phyloP scores from a whole-genome alignment of 352 stramenopile species.

The Globisporangium spiculum region DNA sequence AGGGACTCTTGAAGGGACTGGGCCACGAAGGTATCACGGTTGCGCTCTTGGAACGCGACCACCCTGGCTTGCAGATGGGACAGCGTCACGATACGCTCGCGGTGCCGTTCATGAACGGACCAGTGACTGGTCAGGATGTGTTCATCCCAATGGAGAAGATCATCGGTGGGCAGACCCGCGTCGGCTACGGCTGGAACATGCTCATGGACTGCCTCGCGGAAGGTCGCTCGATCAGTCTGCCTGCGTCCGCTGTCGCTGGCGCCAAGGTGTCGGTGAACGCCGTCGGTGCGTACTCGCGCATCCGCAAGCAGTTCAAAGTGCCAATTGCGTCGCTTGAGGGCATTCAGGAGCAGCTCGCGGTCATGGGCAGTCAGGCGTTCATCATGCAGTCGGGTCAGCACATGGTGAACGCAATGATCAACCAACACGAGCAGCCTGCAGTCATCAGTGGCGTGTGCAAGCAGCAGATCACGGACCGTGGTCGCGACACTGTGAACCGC shows the following conservation, averaged over 20 bases:
- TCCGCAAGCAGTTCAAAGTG: conserved; percentile 99
- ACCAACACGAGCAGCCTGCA: conserved; percentile 98
- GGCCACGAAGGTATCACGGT: conserved; percentile 96
- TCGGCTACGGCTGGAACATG: conserved; percentile 99
- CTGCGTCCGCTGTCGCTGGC: conserved; percentile 91
- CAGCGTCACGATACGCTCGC: conserved; percentile 94
- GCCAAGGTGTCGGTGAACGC: conserved; percentile 91
- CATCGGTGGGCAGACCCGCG: conserved; percentile 94
- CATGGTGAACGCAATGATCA: conserved; percentile 98
- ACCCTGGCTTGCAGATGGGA: conserved; percentile 94
- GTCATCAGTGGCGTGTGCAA: conserved; percentile 99
- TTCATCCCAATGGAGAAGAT: conserved; percentile 98
- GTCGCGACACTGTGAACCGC: conserved; percentile 94
- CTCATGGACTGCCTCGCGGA: conserved; percentile 98
- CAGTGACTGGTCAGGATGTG: conserved; percentile 94
- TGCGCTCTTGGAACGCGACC: conserved; percentile 94
- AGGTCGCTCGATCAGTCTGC: conserved; percentile 96
- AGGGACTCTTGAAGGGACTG: conserved; percentile 91
- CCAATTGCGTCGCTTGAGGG: conserved; percentile 97
- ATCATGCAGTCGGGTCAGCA: conserved; percentile 95
- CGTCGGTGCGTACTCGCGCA: conserved; percentile 93
- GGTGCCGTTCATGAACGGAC: conserved; percentile 98
- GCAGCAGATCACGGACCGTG: conserved; percentile 97
- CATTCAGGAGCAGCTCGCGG: conserved; percentile 96
- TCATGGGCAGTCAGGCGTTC: conserved; percentile 92